These are phyloP conservation scores for Fusarium ambrosium DNA, from an alignment of 2,329 filamentous ascomycete species.

Conservation along the genomic window DNA sequence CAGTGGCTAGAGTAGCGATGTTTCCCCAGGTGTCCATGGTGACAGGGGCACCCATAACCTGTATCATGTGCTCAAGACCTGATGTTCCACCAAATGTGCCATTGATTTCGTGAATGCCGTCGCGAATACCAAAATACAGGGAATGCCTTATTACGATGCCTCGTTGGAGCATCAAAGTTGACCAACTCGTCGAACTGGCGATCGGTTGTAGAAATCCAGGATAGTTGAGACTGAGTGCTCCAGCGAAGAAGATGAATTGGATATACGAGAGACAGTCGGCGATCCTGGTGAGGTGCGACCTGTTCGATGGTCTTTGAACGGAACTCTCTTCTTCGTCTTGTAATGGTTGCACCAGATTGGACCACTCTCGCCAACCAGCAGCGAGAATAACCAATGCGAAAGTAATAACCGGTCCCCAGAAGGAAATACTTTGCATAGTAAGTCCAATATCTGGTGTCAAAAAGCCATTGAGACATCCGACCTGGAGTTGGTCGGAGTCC, in stretches of 20 bases:
- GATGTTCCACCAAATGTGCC: conserved; percentile 68
- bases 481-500: conserved; percentile 28
- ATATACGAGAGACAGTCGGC: conserved; percentile 79
- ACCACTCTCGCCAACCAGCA: conserved; percentile 33
- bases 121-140: conserved; percentile 51
- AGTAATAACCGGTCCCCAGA: conserved; percentile 30
- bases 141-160: conserved; percentile 44
- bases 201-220: conserved; percentile 81
- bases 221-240: conserved; percentile 77
- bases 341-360: conserved; percentile 14
- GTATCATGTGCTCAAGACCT: conserved; percentile 76
- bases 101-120: conserved; percentile 76
- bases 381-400: conserved; percentile 33
- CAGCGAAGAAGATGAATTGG: conserved; percentile 80
- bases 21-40: conserved; percentile 76
- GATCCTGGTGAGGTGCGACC: conserved; percentile 42
- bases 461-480: conserved; percentile 28
- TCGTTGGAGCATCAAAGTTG: conserved; percentile 70
- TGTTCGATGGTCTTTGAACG: background rate
- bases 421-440: background rate
- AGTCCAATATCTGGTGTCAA: conserved; percentile 38
- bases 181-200: conserved; percentile 76
- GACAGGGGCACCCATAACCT: conserved; percentile 75
- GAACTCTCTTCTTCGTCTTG: conserved; percentile 26
- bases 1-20: conserved; percentile 74